Evolutionary conservation across 495 filamentous ascomycete genomes (phyloP).

Genomic region (Xanthoparmelia taractica): DNA sequence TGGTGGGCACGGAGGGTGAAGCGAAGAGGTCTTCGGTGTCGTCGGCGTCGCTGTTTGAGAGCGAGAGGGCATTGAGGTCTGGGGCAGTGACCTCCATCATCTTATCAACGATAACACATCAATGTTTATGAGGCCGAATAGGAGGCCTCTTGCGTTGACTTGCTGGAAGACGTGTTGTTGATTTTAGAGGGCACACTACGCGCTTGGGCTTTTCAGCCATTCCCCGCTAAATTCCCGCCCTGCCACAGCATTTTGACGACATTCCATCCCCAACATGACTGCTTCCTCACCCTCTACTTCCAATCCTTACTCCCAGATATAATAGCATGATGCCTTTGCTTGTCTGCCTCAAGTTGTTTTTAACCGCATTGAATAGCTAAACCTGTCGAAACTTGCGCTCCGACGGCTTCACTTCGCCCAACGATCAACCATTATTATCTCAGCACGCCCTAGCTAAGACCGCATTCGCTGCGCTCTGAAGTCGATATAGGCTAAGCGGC

Average conservation of each 20-base stretch:
- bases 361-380: constrained; percentile 2
- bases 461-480: not conserved
- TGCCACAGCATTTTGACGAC: constrained; percentile 16
- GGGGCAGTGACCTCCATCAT: constrained; percentile 32
- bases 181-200: constrained; percentile 4
- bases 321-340: constrained; percentile 1
- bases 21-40: constrained; percentile 66
- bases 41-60: constrained; percentile 57
- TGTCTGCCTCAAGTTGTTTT: not conserved
- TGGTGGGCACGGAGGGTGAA: constrained; percentile 48
- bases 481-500: not conserved
- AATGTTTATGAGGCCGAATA: not conserved
- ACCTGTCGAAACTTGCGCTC: not conserved
- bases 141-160: not conserved
- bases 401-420: constrained; percentile 3
- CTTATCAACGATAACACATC: not conserved
- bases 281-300: not conserved
- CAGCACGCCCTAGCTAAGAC: not conserved
- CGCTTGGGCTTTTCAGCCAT: constrained; percentile 11
- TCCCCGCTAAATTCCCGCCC: constrained; percentile 13
- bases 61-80: constrained; percentile 44
- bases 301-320: not conserved
- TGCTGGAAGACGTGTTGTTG: constrained; percentile 19
- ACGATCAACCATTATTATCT: not conserved
- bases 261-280: constrained; percentile 3